phyloP scores from a whole-genome alignment of 805 yeast species.

The Cyberlindnera samutprakarnensis region DNA sequence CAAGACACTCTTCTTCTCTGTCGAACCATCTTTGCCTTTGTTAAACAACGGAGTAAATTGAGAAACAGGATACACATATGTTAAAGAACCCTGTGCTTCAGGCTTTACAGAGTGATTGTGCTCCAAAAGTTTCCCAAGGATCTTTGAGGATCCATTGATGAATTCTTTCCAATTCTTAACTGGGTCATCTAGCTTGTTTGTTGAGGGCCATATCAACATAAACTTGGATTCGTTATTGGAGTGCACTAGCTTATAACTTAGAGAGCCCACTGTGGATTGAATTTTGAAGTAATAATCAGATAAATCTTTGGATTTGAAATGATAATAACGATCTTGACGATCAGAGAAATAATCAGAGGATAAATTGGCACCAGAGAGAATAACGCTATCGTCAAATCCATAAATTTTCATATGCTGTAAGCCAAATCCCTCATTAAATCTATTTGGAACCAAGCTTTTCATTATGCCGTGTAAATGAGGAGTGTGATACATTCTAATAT shows the following conservation, averaged over 20 bases:
- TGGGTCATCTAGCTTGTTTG: constrained; percentile 66
- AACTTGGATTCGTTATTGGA: constrained; percentile 40
- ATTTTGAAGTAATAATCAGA: constrained; percentile 70
- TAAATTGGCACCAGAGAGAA: constrained; percentile 86
- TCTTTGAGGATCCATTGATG: constrained; percentile 44
- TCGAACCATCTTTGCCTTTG: constrained; percentile 59
- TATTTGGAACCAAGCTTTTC: constrained; percentile 60
- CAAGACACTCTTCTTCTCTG: constrained; percentile 71
- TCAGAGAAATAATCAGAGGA: constrained; percentile 89
- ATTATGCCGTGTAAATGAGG: constrained; percentile 72
- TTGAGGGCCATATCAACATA: constrained; percentile 63
- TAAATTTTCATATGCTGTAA: constrained; percentile 96
- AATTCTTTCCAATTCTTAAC: constrained; percentile 43
- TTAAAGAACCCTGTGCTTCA: constrained; percentile 28
- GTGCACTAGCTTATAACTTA: constrained; percentile 61
- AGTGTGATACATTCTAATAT: constrained; percentile 80
- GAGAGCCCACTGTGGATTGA: constrained; percentile 55
- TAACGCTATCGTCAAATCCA: constrained; percentile 87
- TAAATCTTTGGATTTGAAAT: constrained; percentile 50
- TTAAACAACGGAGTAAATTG: constrained; percentile 80
- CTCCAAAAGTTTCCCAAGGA: constrained; percentile 53
- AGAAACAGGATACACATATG: constrained; percentile 82
- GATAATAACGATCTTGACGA: constrained; percentile 88
- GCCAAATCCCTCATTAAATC: constrained; percentile 88
- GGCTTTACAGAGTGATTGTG: constrained; percentile 23